Evolutionary conservation across 345 rosid species (phyloP), one percentile per base, ranked within the genome.

Genomic region (Eucalyptus guilfoylei): DNA sequence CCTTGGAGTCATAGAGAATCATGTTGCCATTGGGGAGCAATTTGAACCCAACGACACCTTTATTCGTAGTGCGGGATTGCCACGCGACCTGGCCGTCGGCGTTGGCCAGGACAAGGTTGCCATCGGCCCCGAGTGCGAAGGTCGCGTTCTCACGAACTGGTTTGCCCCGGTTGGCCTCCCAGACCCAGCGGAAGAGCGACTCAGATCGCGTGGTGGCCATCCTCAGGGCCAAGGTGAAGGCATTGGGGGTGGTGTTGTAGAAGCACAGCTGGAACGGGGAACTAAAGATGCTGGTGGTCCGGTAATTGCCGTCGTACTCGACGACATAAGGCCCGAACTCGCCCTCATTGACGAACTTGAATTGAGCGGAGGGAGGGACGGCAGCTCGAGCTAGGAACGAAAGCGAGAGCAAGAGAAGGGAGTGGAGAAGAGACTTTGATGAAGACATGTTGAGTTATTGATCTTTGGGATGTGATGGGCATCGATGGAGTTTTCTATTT

Each of bases 161-260:
- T 44, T 89, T 88, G 47, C 93, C 92, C 5, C 93, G 89, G 91
- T 95, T 95, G 85, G 95, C 97, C 87, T 93, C 94, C 96, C 96
- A 94, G 3, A 93, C 96, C 96, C 95, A 95, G 9, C 96, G 92
- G 67, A 93, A 88, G 5, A 91, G 72, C 26, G 95, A 92, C 87
- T 92, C 94, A 1, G 95, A 93, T n/a, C 91, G 85, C 9, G 89
- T 89, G 26, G 92, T 92, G 34, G 91, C 95, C 96, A 95, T 93
- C 23, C 95, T 91, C 3, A 94, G 88, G 21, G 92, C 96, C 10
- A 95, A 90, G 34, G 94, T 95, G 90, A 88, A 94, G 47, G 93
- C 92, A 55, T 93, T 91, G 5, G 95, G 95, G 13, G 95, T 95
- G 87, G 93, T 94, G 91, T 93, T 92, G 80, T 92, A 95, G 90